A percentile compares a stretch with the other conserved stretches of the same genome.
phyloP scores from a whole-genome alignment of 805 yeast genomes.

The Teunomyces kruisii region DNA sequence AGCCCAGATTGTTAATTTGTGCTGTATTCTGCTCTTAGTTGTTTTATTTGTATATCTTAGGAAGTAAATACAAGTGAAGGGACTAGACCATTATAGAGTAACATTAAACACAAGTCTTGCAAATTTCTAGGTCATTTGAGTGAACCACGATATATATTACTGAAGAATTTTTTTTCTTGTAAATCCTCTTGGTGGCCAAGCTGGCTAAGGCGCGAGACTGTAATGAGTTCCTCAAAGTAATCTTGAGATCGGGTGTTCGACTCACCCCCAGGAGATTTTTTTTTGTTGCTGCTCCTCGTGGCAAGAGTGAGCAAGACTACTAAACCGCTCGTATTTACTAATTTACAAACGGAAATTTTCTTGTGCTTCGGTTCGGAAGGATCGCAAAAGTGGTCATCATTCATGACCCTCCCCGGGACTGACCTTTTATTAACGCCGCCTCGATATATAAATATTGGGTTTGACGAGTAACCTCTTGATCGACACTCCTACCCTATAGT shows the following conservation, averaged over 20 bases:
- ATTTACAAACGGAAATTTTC: not conserved
- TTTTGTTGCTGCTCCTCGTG: not conserved
- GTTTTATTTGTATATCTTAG: not conserved
- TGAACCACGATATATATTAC: too few species aligned
- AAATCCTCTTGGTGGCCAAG: slow-evolving; percentile 46
- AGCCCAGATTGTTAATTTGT: not conserved
- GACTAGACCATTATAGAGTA: too few species aligned
- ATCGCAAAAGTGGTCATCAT: not conserved
- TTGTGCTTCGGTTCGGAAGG: slow-evolving; percentile 1
- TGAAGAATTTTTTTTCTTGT: too few species aligned
- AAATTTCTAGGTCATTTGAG: too few species aligned
- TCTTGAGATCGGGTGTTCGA: slow-evolving; percentile 52
- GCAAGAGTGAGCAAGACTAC: too few species aligned
- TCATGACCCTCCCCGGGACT: slow-evolving; percentile 1
- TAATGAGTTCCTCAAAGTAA: slow-evolving; percentile 35
- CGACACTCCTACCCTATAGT: not conserved
- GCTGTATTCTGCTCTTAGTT: not conserved
- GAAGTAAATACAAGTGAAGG: not conserved
- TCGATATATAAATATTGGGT: not conserved
- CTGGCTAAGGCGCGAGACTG: slow-evolving; percentile 53
- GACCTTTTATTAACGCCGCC: not conserved
- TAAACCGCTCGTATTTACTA: too few species aligned
- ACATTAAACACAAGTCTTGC: too few species aligned
- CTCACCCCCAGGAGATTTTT: slow-evolving; percentile 46
- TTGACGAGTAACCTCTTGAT: not conserved